Evolutionary conservation across 805 yeast genomes (phyloP).

Genomic region (Candida pseudoglaebosa): DNA sequence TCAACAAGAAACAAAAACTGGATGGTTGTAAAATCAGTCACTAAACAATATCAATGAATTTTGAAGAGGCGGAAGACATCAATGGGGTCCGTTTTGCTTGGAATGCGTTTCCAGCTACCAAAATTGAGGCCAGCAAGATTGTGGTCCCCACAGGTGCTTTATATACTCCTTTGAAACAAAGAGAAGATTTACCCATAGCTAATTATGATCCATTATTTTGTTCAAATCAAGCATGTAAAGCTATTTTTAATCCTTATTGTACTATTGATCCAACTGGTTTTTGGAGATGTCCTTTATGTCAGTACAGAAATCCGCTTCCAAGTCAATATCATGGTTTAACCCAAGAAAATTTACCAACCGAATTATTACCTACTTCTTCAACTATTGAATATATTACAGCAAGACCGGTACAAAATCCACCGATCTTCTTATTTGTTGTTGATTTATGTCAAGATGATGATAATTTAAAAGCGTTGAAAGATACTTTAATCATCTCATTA

Average conservation of each 20-base stretch:
- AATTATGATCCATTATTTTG: slow-evolving; percentile 44
- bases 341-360: slow-evolving; percentile 76
- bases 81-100: slow-evolving; percentile 46
- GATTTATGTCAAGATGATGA: slow-evolving; percentile 90
- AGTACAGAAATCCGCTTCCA: slow-evolving; percentile 74
- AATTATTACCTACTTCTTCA: slow-evolving; percentile 62
- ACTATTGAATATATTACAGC: slow-evolving; percentile 83
- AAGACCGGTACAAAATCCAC: slow-evolving; percentile 80
- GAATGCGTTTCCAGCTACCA: slow-evolving; percentile 81
- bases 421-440: slow-evolving; percentile 79
- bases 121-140: slow-evolving; percentile 83
- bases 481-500: slow-evolving; percentile 69
- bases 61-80: slow-evolving; percentile 42
- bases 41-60: slow-evolving; percentile 23
- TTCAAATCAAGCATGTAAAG: slow-evolving; percentile 70
- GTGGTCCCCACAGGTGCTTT: slow-evolving; percentile 93
- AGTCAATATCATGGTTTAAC: slow-evolving; percentile 74
- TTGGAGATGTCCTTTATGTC: slow-evolving; percentile 88
- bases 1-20: neutral
- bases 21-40: neutral
- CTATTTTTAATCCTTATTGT: slow-evolving; percentile 84
- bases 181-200: slow-evolving; percentile 64
- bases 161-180: slow-evolving; percentile 87
- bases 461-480: slow-evolving; percentile 78
- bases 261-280: slow-evolving; percentile 71